Evolutionary conservation across 2,329 filamentous ascomycete genomes (phyloP).

Genomic region (Sclerotinia spermophila): DNA sequence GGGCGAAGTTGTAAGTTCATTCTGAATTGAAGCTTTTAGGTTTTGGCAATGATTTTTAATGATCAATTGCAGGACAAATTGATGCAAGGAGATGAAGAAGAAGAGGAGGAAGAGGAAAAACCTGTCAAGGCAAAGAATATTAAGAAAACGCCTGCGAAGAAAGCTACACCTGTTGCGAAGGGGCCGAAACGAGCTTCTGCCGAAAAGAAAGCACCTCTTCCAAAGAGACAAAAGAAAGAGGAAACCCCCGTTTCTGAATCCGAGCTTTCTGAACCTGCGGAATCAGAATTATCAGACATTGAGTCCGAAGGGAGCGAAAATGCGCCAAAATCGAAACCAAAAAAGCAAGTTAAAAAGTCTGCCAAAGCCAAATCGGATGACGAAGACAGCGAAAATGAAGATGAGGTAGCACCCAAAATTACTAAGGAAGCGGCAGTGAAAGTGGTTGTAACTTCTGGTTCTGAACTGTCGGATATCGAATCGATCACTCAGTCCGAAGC

Average conservation of each 20-base stretch:
- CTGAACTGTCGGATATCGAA: constrained; percentile 7
- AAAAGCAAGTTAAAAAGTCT: constrained; percentile 8
- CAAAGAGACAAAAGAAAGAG: constrained; percentile 36
- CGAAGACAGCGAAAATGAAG: constrained; percentile 10
- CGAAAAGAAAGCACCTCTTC: constrained; percentile 40
- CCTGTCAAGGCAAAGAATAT: constrained; percentile 39
- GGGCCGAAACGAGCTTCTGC: constrained; percentile 40
- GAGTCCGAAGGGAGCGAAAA: constrained; percentile 24
- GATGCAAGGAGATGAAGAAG: constrained; percentile 22
- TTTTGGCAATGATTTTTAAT: background rate
- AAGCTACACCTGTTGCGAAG: constrained; percentile 40
- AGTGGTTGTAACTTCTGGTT: background rate
- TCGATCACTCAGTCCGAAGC: constrained; percentile 6
- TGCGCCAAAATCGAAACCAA: constrained; percentile 16
- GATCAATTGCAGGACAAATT: constrained; percentile 12
- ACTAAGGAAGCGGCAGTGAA: background rate
- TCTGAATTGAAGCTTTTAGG: background rate
- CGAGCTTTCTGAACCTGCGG: constrained; percentile 9
- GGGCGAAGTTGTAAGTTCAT: constrained; percentile 47
- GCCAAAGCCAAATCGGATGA: background rate
- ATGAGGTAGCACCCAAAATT: background rate
- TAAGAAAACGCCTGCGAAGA: constrained; percentile 12
- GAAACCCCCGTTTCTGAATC: constrained; percentile 23
- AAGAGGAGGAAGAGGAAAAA: constrained; percentile 42
- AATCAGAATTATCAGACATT: constrained; percentile 17